Percentiles rank a stretch among this genome's conserved stretches.
These are phyloP conservation scores for Globisporangium nunn DNA, from an alignment of 352 stramenopile genomes.

Conservation along the genomic window DNA sequence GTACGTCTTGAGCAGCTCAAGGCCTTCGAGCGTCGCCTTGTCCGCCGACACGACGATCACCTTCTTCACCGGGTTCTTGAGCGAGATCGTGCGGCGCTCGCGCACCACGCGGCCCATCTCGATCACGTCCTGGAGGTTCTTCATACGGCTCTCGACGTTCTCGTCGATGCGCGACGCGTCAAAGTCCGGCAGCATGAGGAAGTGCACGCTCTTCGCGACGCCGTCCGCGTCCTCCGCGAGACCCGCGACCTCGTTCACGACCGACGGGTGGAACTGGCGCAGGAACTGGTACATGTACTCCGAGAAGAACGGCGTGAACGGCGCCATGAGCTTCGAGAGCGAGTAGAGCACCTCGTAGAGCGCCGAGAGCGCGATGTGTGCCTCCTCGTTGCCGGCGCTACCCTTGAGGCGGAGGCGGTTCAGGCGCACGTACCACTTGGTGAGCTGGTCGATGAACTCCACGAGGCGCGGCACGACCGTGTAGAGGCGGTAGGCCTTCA, in stretches of 20 bases:
- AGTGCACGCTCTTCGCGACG: slow-evolving; percentile 94
- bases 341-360: slow-evolving; percentile 98
- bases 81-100: slow-evolving; percentile 94
- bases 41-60: slow-evolving; percentile 94
- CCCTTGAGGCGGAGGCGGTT: slow-evolving; percentile 98
- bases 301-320: slow-evolving; percentile 99
- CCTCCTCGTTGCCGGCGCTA: slow-evolving; percentile 81
- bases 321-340: slow-evolving; percentile 94
- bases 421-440: slow-evolving; percentile 99
- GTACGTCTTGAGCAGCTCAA: slow-evolving; percentile 88
- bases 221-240: slow-evolving; percentile 86
- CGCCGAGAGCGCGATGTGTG: slow-evolving; percentile 82
- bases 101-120: slow-evolving; percentile 95
- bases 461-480: slow-evolving; percentile 98
- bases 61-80: slow-evolving; percentile 96
- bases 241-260: slow-evolving; percentile 40
- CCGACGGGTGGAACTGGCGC: slow-evolving; percentile 91
- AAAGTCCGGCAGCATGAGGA: slow-evolving; percentile 92
- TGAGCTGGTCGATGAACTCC: slow-evolving; percentile 97
- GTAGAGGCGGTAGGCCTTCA: slow-evolving; percentile 98
- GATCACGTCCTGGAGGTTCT: slow-evolving; percentile 94
- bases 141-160: slow-evolving; percentile 91
- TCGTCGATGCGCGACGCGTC: slow-evolving; percentile 91
- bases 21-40: slow-evolving; percentile 58
- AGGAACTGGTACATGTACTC: slow-evolving; percentile 99